phyloP scores from a whole-genome alignment of 371 early-diverging fungal genomes.

The Rhizopus stolonifer region DNA sequence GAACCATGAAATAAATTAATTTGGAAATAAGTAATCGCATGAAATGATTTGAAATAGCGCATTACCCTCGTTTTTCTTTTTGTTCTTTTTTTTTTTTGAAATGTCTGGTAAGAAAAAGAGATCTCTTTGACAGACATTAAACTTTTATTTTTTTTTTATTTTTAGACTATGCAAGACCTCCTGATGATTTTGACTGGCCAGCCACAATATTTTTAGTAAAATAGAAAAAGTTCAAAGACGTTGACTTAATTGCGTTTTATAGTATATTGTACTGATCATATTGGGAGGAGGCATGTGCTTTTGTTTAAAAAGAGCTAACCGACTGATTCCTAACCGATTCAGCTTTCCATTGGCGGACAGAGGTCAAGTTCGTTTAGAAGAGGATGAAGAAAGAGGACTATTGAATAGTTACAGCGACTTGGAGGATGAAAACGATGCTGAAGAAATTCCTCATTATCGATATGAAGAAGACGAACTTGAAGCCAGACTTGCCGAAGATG shows the following conservation, averaged over 20 bases:
- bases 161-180: conserved; percentile 4
- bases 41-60: no score
- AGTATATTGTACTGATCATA: conserved; percentile 34
- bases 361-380: conserved; percentile 23
- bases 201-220: conserved; percentile 35
- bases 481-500: not conserved
- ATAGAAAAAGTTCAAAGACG: not conserved
- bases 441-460: not conserved
- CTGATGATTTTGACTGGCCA: conserved; percentile 38
- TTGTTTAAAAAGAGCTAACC: conserved; percentile 38
- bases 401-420: conserved; percentile 24
- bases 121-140: no score
- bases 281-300: conserved; percentile 44
- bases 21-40: no score
- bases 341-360: conserved; percentile 37
- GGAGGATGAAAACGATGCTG: conserved; percentile 19
- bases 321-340: conserved; percentile 41
- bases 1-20: no score
- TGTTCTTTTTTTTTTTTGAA: no score
- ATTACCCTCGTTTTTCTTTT: no score
- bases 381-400: conserved; percentile 34
- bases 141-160: not conserved
- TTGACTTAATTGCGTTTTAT: not conserved
- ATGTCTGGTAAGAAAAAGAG: conserved; percentile 1
- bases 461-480: not conserved